Evolutionary conservation across 495 filamentous ascomycete species (phyloP), one percentile per base, ranked within the genome.

Genomic region (Podospora pseudocomata): DNA sequence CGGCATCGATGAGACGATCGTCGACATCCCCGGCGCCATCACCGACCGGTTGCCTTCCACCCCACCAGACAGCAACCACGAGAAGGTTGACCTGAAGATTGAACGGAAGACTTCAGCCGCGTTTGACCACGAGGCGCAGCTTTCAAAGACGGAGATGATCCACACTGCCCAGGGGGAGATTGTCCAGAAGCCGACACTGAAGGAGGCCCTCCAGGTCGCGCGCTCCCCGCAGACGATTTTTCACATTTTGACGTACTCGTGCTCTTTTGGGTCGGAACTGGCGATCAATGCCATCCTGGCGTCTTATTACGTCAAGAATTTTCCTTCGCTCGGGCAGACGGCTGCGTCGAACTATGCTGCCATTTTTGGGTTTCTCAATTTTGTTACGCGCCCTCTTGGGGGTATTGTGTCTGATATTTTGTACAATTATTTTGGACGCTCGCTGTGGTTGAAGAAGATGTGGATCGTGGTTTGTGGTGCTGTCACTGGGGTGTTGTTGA

Each of bases 281-380:
- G 85, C 92, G 68, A 90, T 96, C 80, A 94, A 96, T 84, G 85
- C 88, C 53, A 87, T 94, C 65, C 87, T 96, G 5, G 89, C 91
- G 60, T 78, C 88, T 4, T 96, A 92, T 84, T 96, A 95, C 78
- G 72, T 83, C 59, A 82, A 88, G 66, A 91, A 92, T 75, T 95
- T 95, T 82, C 87, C 88, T 0, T 65, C 77, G 19, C 87, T 96
- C 60, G 85, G 85, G 6, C 91, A 93, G 75, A 93, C 91, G 5
- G 78, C 83, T 19, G 86, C 89, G 6, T 87, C 91, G 2, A 84
- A 86, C 69, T 95, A 90, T 90, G 91, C 92, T 0, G 91, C 93
- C 65, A 96, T 96, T 89, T 97, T 95, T 74, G 93, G 93, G 13
- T 88, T 97, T 59, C 80, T 97, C 23, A 96, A 97, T 77, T 80